Percentiles rank a stretch among this genome's conserved stretches.
Conservation (phyloP, 331 rosid species). For the Malus hybrid region DNA sequence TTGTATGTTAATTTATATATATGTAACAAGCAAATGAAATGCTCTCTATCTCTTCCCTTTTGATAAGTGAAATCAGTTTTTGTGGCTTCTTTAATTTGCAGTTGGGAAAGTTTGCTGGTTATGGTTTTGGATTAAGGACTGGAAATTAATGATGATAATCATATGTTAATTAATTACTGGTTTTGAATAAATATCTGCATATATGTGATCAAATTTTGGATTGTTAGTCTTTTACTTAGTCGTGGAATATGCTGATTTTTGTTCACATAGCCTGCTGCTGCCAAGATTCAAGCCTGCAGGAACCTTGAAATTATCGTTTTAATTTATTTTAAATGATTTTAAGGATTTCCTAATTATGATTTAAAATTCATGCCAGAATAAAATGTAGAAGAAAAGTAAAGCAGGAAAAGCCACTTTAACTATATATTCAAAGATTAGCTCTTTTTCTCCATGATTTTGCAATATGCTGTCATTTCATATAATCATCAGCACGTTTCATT, state of each 20-base stretch:
- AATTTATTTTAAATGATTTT: neutral
- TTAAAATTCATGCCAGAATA: neutral
- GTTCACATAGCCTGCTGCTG: neutral
- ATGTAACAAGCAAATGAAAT: neutral
- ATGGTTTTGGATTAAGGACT: constrained; percentile 4
- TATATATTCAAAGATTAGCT: too few species aligned
- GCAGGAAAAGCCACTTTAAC: constrained; percentile 23
- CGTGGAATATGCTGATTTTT: neutral
- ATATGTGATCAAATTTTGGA: neutral
- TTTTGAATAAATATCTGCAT: constrained; percentile 1
- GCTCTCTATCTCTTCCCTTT: constrained; percentile 3
- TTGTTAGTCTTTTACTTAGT: neutral
- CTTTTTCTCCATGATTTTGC: constrained; percentile 2
- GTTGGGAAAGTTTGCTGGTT: constrained; percentile 11
- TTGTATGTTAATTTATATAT: neutral
- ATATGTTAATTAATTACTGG: neutral
- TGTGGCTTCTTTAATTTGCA: constrained; percentile 1
- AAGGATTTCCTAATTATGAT: neutral
- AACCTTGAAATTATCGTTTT: neutral
- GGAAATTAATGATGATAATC: neutral
- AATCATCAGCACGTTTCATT: constrained; percentile 23
- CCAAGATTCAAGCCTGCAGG: neutral
- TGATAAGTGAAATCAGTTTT: constrained; percentile 28
- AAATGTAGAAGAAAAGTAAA: neutral
- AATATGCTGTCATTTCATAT: constrained; percentile 43